These are phyloP conservation scores for Trifolium dubium DNA, from an alignment of 306 rosid species.

Conservation along the genomic window DNA sequence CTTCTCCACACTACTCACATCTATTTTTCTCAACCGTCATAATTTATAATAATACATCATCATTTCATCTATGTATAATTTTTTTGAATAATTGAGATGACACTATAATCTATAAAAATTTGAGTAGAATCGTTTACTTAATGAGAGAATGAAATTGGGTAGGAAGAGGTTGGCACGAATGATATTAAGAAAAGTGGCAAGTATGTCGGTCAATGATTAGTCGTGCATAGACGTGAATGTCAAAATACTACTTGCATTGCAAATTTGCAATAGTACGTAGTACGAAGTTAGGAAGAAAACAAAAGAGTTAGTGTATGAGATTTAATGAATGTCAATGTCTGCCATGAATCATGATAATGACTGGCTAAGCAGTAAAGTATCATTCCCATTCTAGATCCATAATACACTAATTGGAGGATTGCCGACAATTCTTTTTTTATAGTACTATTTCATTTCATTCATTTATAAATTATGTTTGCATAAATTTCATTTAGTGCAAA, in stretches of 20 bases:
- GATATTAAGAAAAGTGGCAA: background rate
- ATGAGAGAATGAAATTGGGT: background rate
- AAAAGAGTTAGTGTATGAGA: background rate
- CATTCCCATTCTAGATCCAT: slow-evolving; percentile 15
- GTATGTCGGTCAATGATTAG: slow-evolving; percentile 2
- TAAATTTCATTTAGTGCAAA: no score
- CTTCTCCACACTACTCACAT: no score
- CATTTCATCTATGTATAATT: no score
- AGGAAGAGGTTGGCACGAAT: slow-evolving; percentile 31
- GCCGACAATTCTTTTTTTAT: slow-evolving; percentile 37
- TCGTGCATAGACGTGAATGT: slow-evolving; percentile 41
- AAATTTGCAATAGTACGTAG: background rate
- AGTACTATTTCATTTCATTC: background rate
- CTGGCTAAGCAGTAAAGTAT: slow-evolving; percentile 17
- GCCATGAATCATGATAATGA: slow-evolving; percentile 36
- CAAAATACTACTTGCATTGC: background rate
- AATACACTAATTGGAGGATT: slow-evolving; percentile 4
- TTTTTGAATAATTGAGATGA: no score
- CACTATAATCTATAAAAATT: no score
- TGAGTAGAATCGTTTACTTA: no score
- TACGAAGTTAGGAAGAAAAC: slow-evolving; percentile 32
- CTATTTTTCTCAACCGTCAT: no score
- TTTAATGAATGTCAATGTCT: slow-evolving; percentile 39
- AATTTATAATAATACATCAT: no score
- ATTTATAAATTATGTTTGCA: background rate